Percentiles rank a stretch among this genome's conserved stretches.
These are phyloP conservation scores for Phytophthora pisi DNA, from an alignment of 352 stramenopile genomes.

Conservation along the genomic window DNA sequence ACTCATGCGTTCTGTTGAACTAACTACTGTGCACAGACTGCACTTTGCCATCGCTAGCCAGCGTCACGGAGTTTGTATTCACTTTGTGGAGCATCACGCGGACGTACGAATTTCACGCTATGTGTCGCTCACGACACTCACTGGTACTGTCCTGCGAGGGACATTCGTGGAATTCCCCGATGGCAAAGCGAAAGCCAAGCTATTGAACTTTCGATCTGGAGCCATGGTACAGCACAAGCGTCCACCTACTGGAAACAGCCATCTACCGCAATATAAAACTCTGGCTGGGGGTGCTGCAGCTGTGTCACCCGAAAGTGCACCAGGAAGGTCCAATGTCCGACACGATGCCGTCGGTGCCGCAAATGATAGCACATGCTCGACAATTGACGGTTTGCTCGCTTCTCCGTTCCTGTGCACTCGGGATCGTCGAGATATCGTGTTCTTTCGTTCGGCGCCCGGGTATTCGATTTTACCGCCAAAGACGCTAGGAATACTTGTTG, in stretches of 20 bases:
- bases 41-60: constrained; percentile 85
- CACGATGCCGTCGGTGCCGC: constrained; percentile 23
- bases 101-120: constrained; percentile 73
- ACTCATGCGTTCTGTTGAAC: neutral
- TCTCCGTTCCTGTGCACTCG: constrained; percentile 59
- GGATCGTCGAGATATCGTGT: constrained; percentile 72
- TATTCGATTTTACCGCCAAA: constrained; percentile 66
- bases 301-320: constrained; percentile 25
- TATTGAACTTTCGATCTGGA: constrained; percentile 55
- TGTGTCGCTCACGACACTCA: constrained; percentile 57
- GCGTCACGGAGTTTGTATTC: constrained; percentile 68
- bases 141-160: constrained; percentile 55
- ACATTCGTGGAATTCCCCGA: constrained; percentile 70
- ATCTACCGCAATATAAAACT: constrained; percentile 26
- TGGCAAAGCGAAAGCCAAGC: constrained; percentile 49
- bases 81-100: constrained; percentile 62
- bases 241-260: constrained; percentile 7
- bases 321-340: constrained; percentile 16
- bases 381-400: constrained; percentile 51
- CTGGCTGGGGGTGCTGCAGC: constrained; percentile 16
- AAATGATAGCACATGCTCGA: constrained; percentile 37
- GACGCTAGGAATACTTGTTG: constrained; percentile 62
- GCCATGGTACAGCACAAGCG: constrained; percentile 32
- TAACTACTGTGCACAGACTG: constrained; percentile 39
- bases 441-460: constrained; percentile 68